Conservation (phyloP, 805 yeast species). For the Kazachstania bromeliacearum region DNA sequence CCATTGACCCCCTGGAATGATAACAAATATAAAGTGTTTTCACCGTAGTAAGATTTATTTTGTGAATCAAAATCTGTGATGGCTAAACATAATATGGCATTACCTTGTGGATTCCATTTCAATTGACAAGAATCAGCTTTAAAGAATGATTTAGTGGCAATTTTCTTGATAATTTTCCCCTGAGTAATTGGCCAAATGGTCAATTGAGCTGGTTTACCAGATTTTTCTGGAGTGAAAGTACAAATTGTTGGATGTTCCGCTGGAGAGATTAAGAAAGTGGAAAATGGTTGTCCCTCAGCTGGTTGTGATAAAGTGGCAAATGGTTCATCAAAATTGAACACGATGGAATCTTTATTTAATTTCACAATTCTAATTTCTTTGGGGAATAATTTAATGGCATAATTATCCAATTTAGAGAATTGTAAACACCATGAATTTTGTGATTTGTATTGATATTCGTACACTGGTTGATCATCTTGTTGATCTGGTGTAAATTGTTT, state of each 20-base stretch:
- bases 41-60: slow-evolving; percentile 94
- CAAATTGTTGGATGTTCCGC: slow-evolving; percentile 88
- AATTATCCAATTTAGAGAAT: slow-evolving; percentile 29
- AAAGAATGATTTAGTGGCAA: slow-evolving; percentile 81
- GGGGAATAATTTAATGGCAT: slow-evolving; percentile 21
- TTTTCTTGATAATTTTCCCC: slow-evolving; percentile 48
- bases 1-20: slow-evolving; percentile 41
- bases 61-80: slow-evolving; percentile 93
- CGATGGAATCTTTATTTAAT: slow-evolving; percentile 35
- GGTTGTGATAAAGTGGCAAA: slow-evolving; percentile 42
- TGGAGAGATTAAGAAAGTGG: slow-evolving; percentile 60
- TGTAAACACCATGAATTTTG: slow-evolving; percentile 72
- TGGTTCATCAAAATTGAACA: slow-evolving; percentile 41
- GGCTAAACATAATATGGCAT: slow-evolving; percentile 86
- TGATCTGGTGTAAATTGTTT: slow-evolving; percentile 33
- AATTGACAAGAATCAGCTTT: slow-evolving; percentile 90
- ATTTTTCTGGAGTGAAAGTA: slow-evolving; percentile 76
- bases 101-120: slow-evolving; percentile 91
- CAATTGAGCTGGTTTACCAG: slow-evolving; percentile 84
- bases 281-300: slow-evolving; percentile 30
- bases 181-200: slow-evolving; percentile 48
- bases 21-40: slow-evolving; percentile 79
- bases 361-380: slow-evolving; percentile 28
- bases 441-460: slow-evolving; percentile 61
- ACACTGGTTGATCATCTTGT: slow-evolving; percentile 13